These are phyloP conservation scores for Capsicum pubescens DNA, from an alignment of 257 asterid species.

Conservation along the genomic window DNA sequence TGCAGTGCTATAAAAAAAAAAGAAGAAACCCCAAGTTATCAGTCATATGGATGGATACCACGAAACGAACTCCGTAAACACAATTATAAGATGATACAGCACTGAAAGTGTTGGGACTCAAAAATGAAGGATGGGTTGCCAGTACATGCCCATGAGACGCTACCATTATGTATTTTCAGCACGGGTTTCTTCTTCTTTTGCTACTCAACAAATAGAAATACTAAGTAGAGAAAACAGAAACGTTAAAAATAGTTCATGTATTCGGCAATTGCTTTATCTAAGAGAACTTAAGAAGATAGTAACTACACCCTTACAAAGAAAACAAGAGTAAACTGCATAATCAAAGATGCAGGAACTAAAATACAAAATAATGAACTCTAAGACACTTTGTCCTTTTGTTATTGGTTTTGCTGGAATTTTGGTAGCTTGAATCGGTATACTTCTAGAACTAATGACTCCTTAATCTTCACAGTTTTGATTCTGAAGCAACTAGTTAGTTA, in stretches of 20 bases:
- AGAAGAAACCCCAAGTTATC: background rate
- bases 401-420: background rate
- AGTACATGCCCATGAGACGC: background rate
- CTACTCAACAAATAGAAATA: background rate
- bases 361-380: background rate
- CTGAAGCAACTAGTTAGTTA: background rate
- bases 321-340: slow-evolving; percentile 5
- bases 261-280: background rate
- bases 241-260: background rate
- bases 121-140: background rate
- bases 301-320: background rate
- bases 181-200: background rate
- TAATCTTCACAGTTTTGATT: background rate
- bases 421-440: background rate
- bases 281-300: background rate
- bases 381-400: background rate
- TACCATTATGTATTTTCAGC: background rate
- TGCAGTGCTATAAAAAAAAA: background rate
- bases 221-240: background rate
- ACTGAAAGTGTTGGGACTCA: background rate
- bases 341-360: background rate
- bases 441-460: slow-evolving; percentile 2
- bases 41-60: slow-evolving; percentile 21
- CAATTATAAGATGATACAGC: background rate
- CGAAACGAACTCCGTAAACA: background rate